Percentiles rank a stretch among this genome's conserved stretches.
phyloP scores from a whole-genome alignment of 1,284 basidiomycete species.

The Golubevia pallescens region DNA sequence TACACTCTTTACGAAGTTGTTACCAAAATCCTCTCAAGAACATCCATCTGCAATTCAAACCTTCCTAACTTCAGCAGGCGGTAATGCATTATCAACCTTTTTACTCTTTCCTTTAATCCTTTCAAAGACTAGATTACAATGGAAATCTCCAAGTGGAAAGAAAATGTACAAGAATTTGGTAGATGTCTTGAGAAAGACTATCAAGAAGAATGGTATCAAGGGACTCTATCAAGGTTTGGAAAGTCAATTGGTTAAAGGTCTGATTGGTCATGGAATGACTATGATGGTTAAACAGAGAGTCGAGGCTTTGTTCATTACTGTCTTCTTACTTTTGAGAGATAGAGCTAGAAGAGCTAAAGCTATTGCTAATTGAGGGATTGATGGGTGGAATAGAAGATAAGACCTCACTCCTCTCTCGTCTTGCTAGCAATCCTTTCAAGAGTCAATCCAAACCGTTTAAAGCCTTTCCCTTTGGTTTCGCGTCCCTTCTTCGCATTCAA shows the following conservation, averaged over 20 bases:
- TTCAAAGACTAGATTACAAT: slow-evolving; percentile 66
- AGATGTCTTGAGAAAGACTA: slow-evolving; percentile 43
- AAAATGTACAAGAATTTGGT: slow-evolving; percentile 41
- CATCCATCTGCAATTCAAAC: slow-evolving; percentile 63
- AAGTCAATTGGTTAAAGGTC: slow-evolving; percentile 44
- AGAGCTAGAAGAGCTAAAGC: too few species aligned
- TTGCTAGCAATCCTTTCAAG: too few species aligned
- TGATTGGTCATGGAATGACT: slow-evolving; percentile 43
- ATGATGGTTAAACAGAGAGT: slow-evolving; percentile 52
- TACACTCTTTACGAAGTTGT: slow-evolving; percentile 36
- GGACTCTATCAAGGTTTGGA: slow-evolving; percentile 50
- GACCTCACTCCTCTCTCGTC: too few species aligned
- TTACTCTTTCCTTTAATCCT: slow-evolving; percentile 66
- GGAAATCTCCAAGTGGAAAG: slow-evolving; percentile 57
- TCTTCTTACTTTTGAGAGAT: slow-evolving; percentile 22
- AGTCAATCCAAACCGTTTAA: too few species aligned
- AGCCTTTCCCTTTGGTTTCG: too few species aligned
- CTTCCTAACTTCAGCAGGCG: slow-evolving; percentile 66
- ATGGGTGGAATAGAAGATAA: too few species aligned
- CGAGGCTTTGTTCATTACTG: slow-evolving; percentile 34
- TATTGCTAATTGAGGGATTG: too few species aligned
- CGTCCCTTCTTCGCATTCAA: too few species aligned
- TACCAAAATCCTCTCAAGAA: slow-evolving; percentile 50
- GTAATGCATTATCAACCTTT: slow-evolving; percentile 65
- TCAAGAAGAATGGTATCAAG: slow-evolving; percentile 27